Conservation (phyloP, 108 stramenopile genomes). For the Skeletonema costatum region DNA sequence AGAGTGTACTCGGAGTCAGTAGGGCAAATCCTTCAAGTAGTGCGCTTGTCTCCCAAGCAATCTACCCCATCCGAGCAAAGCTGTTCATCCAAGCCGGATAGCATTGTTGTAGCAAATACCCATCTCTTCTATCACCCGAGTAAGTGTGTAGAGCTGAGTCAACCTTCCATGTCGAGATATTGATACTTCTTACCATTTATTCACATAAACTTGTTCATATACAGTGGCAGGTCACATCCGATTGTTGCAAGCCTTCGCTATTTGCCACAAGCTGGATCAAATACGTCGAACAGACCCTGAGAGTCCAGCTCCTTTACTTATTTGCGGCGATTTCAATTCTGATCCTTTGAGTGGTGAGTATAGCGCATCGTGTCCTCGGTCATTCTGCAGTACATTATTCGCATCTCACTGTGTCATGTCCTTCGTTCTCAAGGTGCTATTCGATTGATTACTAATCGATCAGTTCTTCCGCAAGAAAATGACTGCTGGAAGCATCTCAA, state of each 20-base stretch:
- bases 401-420: neutral
- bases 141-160: too few relatives aligned
- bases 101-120: slow-evolving; percentile 63
- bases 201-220: too few relatives aligned
- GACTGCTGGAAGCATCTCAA: slow-evolving; percentile 68
- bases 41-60: slow-evolving; percentile 21
- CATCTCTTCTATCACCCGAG: slow-evolving; percentile 81
- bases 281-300: slow-evolving; percentile 28
- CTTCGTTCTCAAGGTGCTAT: slow-evolving; percentile 25
- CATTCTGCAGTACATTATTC: neutral
- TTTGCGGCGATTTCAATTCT: slow-evolving; percentile 65
- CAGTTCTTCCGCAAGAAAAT: slow-evolving; percentile 41
- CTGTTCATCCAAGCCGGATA: slow-evolving; percentile 10
- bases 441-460: slow-evolving; percentile 45
- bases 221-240: slow-evolving; percentile 58
- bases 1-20: slow-evolving; percentile 47
- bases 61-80: neutral
- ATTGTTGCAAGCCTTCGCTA: slow-evolving; percentile 56
- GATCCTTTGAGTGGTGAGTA: slow-evolving; percentile 50
- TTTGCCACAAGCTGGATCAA: slow-evolving; percentile 55
- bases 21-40: slow-evolving; percentile 65
- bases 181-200: neutral
- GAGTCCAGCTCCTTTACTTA: slow-evolving; percentile 16
- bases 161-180: neutral
- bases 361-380: neutral